Base-by-base conservation (phyloP, 306 rosid genomes). In the Sechiopsis laciniata region DNA sequence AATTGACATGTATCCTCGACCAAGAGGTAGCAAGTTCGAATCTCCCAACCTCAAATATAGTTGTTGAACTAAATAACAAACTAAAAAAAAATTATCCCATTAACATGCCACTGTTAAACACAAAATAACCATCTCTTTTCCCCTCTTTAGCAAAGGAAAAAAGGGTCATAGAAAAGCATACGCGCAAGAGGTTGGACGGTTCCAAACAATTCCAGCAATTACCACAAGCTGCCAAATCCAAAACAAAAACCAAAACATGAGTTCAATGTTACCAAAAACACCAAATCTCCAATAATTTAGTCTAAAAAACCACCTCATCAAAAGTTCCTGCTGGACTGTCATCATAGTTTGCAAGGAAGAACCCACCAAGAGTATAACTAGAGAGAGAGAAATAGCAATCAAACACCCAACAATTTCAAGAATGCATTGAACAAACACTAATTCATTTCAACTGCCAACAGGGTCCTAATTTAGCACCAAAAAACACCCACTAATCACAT, bases 301-400 rank as follows among this genome's bases (percentile, higher is more conserved):
- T 15, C 1, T n/a, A 42, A 48, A 56, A 56, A 55, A 69, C 19
- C 64, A 93, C 96, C 97, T 94, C 98, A 46, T 94, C 98, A 63
- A 94, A 94, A 45, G 62, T 83, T 74, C 98, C 98, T 11, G 86
- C 96, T 2, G 97, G 98, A 79, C 96, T 90, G 76, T 89, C 94
- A 60, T 94, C 97, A 76, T 94, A 90, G 78, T 74, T 94, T 13
- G 98, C 97, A 55, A 94, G 97, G 81, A 89, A 94, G 78, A 94
- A 94, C 16, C 98, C 98, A 50, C 98, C 98, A 50, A 94, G 29
- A 26, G 29, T 26, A 26, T 26, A 26, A 26, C 29, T 26, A 32
- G 37, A 32, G 37, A 32, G 37, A 32, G 37, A 32, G 37, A 32
- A 5, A 32, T 0, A 40, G 45, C 45, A 40, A 40, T 7, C 48